phyloP scores from a whole-genome alignment of 768 basidiomycete genomes.

The Pulveroboletus sp. region DNA sequence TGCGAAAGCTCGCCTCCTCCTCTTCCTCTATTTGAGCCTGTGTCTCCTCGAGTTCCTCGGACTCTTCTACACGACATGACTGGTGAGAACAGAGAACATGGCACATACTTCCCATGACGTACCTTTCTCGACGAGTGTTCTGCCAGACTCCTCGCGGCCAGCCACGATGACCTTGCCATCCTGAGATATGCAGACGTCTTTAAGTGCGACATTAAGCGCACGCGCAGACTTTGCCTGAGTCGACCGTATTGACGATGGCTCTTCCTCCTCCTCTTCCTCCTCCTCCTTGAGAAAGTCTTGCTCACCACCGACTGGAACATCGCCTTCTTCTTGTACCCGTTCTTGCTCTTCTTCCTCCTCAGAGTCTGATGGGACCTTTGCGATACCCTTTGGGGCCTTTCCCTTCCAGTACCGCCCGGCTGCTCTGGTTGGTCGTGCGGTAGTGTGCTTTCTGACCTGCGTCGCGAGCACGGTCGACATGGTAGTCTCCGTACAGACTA shows the following conservation, averaged over 20 bases:
- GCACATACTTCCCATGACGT: conserved; percentile 22
- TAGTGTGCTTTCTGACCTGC: conserved; percentile 60
- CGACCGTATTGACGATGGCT: conserved; percentile 37
- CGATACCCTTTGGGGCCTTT: conserved; percentile 74
- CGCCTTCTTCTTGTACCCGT: conserved; percentile 43
- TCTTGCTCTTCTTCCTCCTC: conserved; percentile 54
- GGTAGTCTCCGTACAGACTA: not conserved
- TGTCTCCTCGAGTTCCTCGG: conserved; percentile 44
- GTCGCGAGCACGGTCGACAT: conserved; percentile 34
- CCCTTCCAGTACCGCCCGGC: conserved; percentile 89
- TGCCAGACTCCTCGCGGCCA: conserved; percentile 72
- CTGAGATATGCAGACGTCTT: conserved; percentile 75
- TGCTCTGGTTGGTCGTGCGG: conserved; percentile 72
- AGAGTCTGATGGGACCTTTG: conserved; percentile 57
- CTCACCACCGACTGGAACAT: conserved; percentile 57
- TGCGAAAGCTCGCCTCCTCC: conserved; percentile 34
- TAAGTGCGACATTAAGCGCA: conserved; percentile 68
- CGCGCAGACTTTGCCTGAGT: conserved; percentile 36
- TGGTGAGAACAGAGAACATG: conserved; percentile 3
- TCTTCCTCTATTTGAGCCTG: conserved; percentile 33
- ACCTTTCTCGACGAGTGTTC: conserved; percentile 60
- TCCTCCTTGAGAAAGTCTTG: conserved; percentile 47
- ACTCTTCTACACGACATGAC: conserved; percentile 11
- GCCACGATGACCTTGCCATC: conserved; percentile 79
- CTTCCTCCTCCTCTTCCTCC: conserved; percentile 41